Percentiles rank a stretch among this genome's conserved stretches.
These are phyloP conservation scores for Pichia cabralensis DNA, from an alignment of 805 yeast species.

Conservation along the genomic window DNA sequence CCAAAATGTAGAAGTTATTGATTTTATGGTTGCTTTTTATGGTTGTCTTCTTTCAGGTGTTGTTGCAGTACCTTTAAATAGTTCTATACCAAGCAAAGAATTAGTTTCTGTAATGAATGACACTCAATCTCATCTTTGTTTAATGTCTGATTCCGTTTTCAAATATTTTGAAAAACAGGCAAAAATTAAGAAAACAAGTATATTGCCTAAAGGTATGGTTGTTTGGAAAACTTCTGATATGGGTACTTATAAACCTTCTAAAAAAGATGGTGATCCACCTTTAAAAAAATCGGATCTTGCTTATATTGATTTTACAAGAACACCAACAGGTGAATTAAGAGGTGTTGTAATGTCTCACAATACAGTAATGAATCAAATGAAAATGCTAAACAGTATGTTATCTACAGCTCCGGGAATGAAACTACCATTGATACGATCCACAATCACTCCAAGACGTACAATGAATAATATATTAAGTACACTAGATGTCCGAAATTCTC, in stretches of 20 bases:
- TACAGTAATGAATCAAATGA: conserved; percentile 83
- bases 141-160: conserved; percentile 71
- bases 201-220: conserved; percentile 65
- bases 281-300: conserved; percentile 76
- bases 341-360: conserved; percentile 92
- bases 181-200: conserved; percentile 15
- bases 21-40: conserved; percentile 74
- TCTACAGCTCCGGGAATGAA: conserved; percentile 41
- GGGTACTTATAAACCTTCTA: conserved; percentile 58
- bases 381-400: conserved; percentile 56
- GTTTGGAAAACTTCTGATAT: conserved; percentile 83
- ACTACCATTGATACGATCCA: conserved; percentile 40
- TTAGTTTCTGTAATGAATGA: conserved; percentile 59
- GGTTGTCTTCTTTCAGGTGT: conserved; percentile 92
- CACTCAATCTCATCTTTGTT: conserved; percentile 68
- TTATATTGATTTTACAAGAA: conserved; percentile 83
- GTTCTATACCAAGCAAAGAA: conserved; percentile 59
- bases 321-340: conserved; percentile 82
- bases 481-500: conserved; percentile 64
- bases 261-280: conserved; percentile 50
- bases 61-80: conserved; percentile 87
- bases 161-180: conserved; percentile 63
- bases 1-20: conserved; percentile 74
- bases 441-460: conserved; percentile 35
- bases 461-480: conserved; percentile 52